A percentile compares a stretch with the other conserved stretches of the same genome.
These are phyloP conservation scores for Colletotrichum costaricense DNA, from an alignment of 2,329 filamentous ascomycete genomes.

Conservation along the genomic window DNA sequence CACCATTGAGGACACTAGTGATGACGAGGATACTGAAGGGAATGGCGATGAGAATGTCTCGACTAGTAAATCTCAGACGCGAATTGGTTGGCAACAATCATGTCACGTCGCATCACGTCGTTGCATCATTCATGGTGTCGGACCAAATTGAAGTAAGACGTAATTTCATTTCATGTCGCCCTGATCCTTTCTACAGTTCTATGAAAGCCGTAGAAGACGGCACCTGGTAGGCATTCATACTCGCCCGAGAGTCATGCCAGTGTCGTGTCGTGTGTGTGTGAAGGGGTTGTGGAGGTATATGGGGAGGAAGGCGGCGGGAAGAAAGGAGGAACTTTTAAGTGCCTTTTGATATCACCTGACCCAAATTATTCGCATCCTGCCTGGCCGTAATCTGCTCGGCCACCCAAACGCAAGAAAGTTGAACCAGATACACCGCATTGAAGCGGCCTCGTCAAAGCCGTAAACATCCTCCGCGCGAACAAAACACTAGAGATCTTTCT, in stretches of 20 bases:
- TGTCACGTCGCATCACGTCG: not conserved
- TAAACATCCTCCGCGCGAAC: constrained; percentile 15
- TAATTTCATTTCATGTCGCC: constrained; percentile 39
- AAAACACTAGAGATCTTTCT: constrained; percentile 19
- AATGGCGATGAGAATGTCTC: too few species aligned
- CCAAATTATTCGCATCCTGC: constrained; percentile 37
- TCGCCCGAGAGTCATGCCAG: constrained; percentile 33
- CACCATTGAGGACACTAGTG: too few species aligned
- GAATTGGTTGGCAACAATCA: too few species aligned
- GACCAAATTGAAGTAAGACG: constrained; percentile 31
- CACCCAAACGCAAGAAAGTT: constrained; percentile 36
- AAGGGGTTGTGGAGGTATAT: constrained; percentile 32
- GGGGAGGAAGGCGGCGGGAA: constrained; percentile 31
- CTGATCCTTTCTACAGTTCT: constrained; percentile 39
- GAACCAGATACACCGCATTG: constrained; percentile 39
- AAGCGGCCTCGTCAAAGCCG: constrained; percentile 39
- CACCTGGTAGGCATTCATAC: constrained; percentile 33
- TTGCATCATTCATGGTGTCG: not conserved
- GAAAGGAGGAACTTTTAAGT: constrained; percentile 38
- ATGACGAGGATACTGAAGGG: too few species aligned
- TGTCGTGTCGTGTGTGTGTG: constrained; percentile 27
- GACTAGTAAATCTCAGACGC: too few species aligned
- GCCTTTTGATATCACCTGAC: constrained; percentile 37
- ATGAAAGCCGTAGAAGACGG: constrained; percentile 37
- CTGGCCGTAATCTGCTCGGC: constrained; percentile 33